Percentiles rank a stretch among this genome's conserved stretches.
phyloP scores from a whole-genome alignment of 108 stramenopile species.

The Cyclotella choctawhatcheeana region DNA sequence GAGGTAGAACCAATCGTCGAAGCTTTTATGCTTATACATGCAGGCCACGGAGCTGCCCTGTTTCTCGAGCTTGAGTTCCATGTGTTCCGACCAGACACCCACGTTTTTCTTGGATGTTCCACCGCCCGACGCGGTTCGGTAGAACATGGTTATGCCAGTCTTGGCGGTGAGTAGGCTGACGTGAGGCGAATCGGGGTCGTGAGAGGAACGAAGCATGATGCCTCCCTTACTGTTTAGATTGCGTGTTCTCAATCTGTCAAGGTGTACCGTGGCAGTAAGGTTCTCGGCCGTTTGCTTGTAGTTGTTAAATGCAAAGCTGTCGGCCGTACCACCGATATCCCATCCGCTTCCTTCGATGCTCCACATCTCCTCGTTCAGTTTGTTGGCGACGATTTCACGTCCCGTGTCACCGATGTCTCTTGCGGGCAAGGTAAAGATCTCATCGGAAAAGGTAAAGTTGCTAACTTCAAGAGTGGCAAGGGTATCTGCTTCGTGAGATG shows the following conservation, averaged over 20 bases:
- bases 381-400: not conserved
- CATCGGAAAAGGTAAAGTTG: conserved; percentile 15
- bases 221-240: conserved; percentile 29
- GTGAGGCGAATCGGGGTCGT: conserved; percentile 11
- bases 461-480: conserved; percentile 23
- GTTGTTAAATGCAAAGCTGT: conserved; percentile 27
- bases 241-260: conserved; percentile 5
- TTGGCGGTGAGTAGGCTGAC: conserved; percentile 25
- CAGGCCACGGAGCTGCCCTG: conserved; percentile 12
- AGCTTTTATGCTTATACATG: conserved; percentile 21
- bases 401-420: conserved; percentile 23
- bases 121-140: conserved; percentile 9
- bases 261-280: conserved; percentile 18
- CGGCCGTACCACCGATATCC: conserved; percentile 36
- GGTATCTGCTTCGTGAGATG: not conserved
- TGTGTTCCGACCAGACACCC: conserved; percentile 25
- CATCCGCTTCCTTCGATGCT: conserved; percentile 13
- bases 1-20: conserved; percentile 20
- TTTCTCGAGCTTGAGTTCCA: conserved; percentile 25
- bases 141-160: conserved; percentile 28
- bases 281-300: conserved; percentile 20
- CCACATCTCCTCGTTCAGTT: conserved; percentile 13
- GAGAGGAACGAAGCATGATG: conserved; percentile 27
- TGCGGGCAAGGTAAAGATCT: conserved; percentile 9
- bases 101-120: conserved; percentile 16